A percentile compares a stretch with the other conserved stretches of the same genome.
Evolutionary conservation across 352 stramenopile genomes (phyloP).

Genomic region (Peronospora destructor): DNA sequence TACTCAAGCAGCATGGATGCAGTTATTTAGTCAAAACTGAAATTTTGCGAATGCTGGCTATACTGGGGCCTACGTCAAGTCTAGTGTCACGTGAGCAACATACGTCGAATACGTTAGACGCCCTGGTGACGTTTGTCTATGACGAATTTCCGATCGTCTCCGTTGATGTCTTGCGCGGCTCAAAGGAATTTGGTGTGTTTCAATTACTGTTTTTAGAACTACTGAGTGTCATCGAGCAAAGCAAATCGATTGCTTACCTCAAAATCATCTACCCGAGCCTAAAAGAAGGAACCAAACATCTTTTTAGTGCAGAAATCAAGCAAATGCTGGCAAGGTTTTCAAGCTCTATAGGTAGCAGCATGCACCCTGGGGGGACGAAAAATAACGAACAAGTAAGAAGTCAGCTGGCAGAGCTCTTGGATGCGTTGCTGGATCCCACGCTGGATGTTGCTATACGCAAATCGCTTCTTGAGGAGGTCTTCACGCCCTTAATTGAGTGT

Average conservation of each 20-base stretch:
- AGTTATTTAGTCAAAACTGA: conserved; percentile 62
- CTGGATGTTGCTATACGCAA: conserved; percentile 36
- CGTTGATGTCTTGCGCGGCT: conserved; percentile 49
- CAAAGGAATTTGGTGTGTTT: conserved; percentile 66
- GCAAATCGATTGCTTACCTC: conserved; percentile 37
- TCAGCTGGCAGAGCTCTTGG: conserved; percentile 29
- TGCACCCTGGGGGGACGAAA: not conserved
- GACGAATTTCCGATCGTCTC: conserved; percentile 75
- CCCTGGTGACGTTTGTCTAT: conserved; percentile 46
- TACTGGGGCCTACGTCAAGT: conserved; percentile 22
- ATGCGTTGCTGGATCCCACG: conserved; percentile 37
- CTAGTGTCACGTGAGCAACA: conserved; percentile 4
- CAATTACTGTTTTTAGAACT: conserved; percentile 44
- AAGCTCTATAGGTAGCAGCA: conserved; percentile 8
- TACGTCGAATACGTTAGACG: conserved; percentile 19
- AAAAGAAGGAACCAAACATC: conserved; percentile 50
- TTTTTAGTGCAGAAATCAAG: conserved; percentile 50
- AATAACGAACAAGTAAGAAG: conserved; percentile 6
- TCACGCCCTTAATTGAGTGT: conserved; percentile 45
- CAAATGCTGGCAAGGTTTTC: conserved; percentile 38
- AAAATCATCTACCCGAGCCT: conserved; percentile 51
- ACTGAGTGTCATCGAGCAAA: conserved; percentile 50
- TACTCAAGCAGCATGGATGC: conserved; percentile 33
- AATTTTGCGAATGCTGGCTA: conserved; percentile 38
- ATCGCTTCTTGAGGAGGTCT: conserved; percentile 40